Percentiles rank a stretch among this genome's conserved stretches.
These are phyloP conservation scores for Talaromyces atroroseus DNA, from an alignment of 2,329 filamentous ascomycete genomes.

Conservation along the genomic window DNA sequence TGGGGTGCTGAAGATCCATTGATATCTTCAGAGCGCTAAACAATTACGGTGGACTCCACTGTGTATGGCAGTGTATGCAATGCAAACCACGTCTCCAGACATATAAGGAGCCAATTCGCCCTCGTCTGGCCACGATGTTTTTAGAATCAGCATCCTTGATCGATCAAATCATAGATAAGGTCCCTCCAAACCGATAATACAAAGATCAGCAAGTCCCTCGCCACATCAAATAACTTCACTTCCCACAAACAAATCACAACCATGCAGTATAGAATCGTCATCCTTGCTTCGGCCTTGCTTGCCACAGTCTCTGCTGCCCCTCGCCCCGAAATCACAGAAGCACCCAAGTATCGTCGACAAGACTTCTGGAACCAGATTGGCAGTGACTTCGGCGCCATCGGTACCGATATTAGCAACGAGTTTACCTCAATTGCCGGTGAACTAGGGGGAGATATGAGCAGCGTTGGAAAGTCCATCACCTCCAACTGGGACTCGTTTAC, in stretches of 20 bases:
- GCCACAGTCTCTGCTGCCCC: conserved; percentile 9
- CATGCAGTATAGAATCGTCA: conserved; percentile 13
- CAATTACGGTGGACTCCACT: too few species aligned
- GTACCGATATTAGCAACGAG: conserved; percentile 9
- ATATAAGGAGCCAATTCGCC: not conserved
- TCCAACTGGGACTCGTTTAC: conserved; percentile 11
- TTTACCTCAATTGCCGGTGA: conserved; percentile 9
- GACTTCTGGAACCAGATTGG: conserved; percentile 10
- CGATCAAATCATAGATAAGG: not conserved
- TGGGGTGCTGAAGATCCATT: not conserved
- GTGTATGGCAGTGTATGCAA: too few species aligned
- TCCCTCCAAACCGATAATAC: not conserved
- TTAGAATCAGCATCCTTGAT: not conserved
- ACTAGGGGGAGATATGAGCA: conserved; percentile 5
- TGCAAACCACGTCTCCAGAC: not conserved
- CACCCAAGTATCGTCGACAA: conserved; percentile 5
- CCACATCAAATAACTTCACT: not conserved
- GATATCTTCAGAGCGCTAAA: not conserved
- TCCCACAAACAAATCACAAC: not conserved
- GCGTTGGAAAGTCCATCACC: conserved; percentile 9
- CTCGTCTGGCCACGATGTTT: not conserved
- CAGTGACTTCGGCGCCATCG: conserved; percentile 10
- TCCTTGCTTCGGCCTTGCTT: conserved; percentile 7
- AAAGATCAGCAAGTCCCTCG: not conserved
- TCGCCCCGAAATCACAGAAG: conserved; percentile 13